A percentile compares a stretch with the other conserved stretches of the same genome.
Evolutionary conservation across 2,329 filamentous ascomycete genomes (phyloP).

Genomic region (Cryphonectria parasitica): DNA sequence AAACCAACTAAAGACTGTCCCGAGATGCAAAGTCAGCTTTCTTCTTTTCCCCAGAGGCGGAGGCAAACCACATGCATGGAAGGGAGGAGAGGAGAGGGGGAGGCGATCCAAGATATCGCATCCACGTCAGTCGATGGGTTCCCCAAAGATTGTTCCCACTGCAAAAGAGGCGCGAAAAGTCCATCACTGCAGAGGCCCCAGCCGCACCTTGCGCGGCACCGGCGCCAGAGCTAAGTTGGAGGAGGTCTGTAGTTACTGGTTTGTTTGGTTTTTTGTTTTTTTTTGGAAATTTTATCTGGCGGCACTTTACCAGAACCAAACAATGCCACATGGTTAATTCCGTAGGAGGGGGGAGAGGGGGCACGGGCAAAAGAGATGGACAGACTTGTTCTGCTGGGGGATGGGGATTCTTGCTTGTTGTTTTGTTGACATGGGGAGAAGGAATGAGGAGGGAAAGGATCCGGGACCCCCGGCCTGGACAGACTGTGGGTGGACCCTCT

Average conservation of each 20-base stretch:
- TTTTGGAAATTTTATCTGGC: too few species aligned
- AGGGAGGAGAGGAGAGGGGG: too few species aligned
- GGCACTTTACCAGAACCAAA: neutral
- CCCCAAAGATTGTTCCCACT: neutral
- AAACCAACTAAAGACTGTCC: too few species aligned
- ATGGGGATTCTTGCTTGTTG: too few species aligned
- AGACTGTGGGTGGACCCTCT: neutral
- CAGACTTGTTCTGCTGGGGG: too few species aligned
- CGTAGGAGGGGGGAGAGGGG: too few species aligned
- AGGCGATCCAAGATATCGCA: neutral
- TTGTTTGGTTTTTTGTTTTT: neutral
- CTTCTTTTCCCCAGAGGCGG: neutral
- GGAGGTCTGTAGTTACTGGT: too few species aligned
- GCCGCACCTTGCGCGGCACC: neutral
- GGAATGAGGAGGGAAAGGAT: neutral
- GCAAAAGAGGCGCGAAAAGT: neutral
- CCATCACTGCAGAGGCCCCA: neutral
- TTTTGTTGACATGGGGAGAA: neutral
- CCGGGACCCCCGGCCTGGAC: neutral
- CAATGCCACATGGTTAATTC: too few species aligned
- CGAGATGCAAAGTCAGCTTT: neutral
- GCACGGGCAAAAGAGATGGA: too few species aligned
- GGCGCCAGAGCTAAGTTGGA: neutral
- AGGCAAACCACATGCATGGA: neutral
- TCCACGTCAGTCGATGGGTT: neutral